Base-by-base conservation (phyloP, 2,329 filamentous ascomycete genomes). In the Exophiala sp. region DNA sequence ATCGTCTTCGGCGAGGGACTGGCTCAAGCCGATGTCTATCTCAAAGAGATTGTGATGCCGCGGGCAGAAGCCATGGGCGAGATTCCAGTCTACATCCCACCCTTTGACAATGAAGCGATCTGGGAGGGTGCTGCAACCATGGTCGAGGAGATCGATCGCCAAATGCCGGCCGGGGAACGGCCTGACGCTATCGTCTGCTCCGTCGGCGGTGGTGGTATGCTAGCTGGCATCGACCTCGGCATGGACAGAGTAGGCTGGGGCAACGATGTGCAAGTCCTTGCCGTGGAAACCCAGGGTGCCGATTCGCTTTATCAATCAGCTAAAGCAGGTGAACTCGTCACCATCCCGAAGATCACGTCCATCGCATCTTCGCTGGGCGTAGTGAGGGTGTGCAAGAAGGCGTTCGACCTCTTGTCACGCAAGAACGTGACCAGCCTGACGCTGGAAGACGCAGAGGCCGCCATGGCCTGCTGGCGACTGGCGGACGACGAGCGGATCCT, bases 401-500 rank as follows among this genome's bases (percentile, higher is more conserved):
- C 87, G 1, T 87, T 87, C 70, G 79, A 84, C 60, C 86, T 88
- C 69, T 82, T 79, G 0, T 69, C 76, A 39, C 66, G 69, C 54
- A 74, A 76, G 42, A 40, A 50, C 38, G 79, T 87, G 16, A 75
- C 77, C 33, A 84, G 79, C 59, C 72, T 81, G 2, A 86, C 89
- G 0, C 75, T 94, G 8, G 78, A 77, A 2, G 89, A 94, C 63
- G 84, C 83, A 3, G 88, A 94, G 65, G 91, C 92, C 0, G 90
- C 88, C n/a, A 81, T 85, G 72, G 90, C 85, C 3, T 88, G 86
- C 50, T 84, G 87, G 64, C 77, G 82, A 21, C 85, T 96, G 57
- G 86, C 89, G 8, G 88, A 96, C 61, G 90, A 95, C 57, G 88
- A 91, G 63, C 76, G 87, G 20, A 73, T 92, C 52, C 75, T 96